These are phyloP conservation scores for Arxiozyma slooffiae DNA, from an alignment of 1,139 yeast species.

Conservation along the genomic window DNA sequence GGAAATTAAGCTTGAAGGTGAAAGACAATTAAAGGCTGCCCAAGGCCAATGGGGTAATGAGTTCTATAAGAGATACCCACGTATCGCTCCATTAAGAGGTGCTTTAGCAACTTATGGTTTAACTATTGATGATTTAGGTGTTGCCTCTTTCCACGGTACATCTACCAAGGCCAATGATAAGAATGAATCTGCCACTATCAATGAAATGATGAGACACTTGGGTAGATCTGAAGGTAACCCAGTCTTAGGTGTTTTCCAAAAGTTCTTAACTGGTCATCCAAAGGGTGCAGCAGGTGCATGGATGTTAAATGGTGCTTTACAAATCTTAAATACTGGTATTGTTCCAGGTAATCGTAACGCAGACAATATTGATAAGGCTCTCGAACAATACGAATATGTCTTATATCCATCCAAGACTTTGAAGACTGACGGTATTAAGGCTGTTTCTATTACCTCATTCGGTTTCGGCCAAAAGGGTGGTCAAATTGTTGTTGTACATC, in stretches of 20 bases:
- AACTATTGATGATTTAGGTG: constrained; percentile 89
- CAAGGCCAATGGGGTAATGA: constrained; percentile 93
- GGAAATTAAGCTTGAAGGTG: constrained; percentile 78
- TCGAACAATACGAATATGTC: constrained; percentile 78
- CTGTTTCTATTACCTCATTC: constrained; percentile 91
- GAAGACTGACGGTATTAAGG: constrained; percentile 94
- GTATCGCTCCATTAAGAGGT: constrained; percentile 95
- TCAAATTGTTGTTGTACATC: constrained; percentile 82
- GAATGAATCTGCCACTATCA: constrained; percentile 88
- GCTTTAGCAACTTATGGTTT: constrained; percentile 89
- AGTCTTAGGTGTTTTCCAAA: constrained; percentile 95
- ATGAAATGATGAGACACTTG: constrained; percentile 85
- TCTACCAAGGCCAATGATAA: constrained; percentile 97
- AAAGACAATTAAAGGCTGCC: constrained; percentile 78
- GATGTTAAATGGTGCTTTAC: constrained; percentile 98
- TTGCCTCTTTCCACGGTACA: constrained; percentile 99
- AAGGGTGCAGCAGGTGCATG: constrained; percentile 99
- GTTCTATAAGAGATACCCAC: constrained; percentile 81
- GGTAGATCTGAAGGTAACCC: constrained; percentile 98
- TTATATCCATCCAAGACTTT: constrained; percentile 90
- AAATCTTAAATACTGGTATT: constrained; percentile 81
- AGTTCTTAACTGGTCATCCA: constrained; percentile 98
- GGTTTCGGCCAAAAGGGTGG: constrained; percentile 99
- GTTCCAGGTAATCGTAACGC: constrained; percentile 99
- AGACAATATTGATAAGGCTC: constrained; percentile 77